A percentile compares a stretch with the other conserved stretches of the same genome.
phyloP scores from a whole-genome alignment of 208 protist species.

The Crithidia fasciculata region DNA sequence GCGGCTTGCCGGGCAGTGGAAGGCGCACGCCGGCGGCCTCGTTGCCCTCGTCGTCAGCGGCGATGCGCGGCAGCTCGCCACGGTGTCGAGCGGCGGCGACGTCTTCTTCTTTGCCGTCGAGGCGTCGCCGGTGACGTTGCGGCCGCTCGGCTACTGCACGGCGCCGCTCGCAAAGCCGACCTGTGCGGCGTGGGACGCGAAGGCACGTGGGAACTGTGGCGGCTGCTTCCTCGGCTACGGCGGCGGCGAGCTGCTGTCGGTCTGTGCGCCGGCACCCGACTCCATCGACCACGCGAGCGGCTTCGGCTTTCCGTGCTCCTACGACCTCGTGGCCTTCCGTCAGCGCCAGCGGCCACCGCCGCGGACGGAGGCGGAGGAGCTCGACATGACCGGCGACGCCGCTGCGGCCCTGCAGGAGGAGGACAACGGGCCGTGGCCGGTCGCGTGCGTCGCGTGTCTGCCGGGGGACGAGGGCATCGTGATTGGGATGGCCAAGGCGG shows the following conservation, averaged over 20 bases:
- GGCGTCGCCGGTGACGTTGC: constrained; percentile 25
- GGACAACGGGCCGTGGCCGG: constrained; percentile 80
- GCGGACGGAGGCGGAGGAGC: constrained; percentile 56
- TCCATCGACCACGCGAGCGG: constrained; percentile 64
- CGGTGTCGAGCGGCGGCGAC: constrained; percentile 73
- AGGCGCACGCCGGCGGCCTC: constrained; percentile 68
- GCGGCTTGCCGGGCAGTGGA: constrained; percentile 55
- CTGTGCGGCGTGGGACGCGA: constrained; percentile 73
- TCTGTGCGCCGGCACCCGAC: constrained; percentile 49
- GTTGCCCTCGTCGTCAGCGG: constrained; percentile 66
- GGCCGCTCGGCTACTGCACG: constrained; percentile 84
- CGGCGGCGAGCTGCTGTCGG: constrained; percentile 69
- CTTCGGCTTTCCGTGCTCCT: constrained; percentile 72
- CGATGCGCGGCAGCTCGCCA: constrained; percentile 76
- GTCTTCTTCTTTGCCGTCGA: constrained; percentile 95
- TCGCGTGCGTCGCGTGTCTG: constrained; percentile 55
- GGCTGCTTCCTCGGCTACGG: constrained; percentile 77
- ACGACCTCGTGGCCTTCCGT: constrained; percentile 75
- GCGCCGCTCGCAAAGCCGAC: constrained; percentile 54
- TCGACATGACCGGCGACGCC: constrained; percentile 68
- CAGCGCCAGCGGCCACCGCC: constrained; percentile 73
- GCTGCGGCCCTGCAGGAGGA: constrained; percentile 62
- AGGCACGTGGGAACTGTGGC: constrained; percentile 18
- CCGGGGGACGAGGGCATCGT: constrained; percentile 31
- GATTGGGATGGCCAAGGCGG: constrained; percentile 71